phyloP scores from a whole-genome alignment of 768 basidiomycete species.

The Gelatoporia subvermispora region DNA sequence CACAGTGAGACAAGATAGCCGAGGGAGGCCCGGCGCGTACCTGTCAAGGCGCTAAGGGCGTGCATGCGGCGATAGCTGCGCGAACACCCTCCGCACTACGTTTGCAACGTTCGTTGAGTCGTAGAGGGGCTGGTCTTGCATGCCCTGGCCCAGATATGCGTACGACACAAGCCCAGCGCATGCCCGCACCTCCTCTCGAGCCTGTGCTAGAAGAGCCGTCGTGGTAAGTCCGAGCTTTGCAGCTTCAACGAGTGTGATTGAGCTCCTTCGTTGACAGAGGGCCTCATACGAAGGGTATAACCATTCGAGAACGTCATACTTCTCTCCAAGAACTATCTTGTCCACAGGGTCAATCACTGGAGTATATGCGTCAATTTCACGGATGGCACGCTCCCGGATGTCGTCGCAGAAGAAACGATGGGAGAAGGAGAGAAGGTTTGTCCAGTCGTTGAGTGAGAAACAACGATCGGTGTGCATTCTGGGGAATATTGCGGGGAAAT shows the following conservation, averaged over 20 bases:
- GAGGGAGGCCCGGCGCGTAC: no score
- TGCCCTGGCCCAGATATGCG: neutral
- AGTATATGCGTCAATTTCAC: constrained; percentile 18
- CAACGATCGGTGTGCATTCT: constrained; percentile 12
- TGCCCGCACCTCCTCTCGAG: constrained; percentile 11
- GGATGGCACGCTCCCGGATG: constrained; percentile 28
- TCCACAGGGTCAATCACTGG: constrained; percentile 23
- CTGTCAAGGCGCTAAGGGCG: neutral
- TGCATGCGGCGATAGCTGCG: neutral
- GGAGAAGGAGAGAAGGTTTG: constrained; percentile 32
- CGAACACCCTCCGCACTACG: neutral
- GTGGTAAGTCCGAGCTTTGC: constrained; percentile 24
- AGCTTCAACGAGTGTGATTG: constrained; percentile 26
- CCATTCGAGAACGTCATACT: constrained; percentile 33
- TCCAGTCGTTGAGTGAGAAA: constrained; percentile 24
- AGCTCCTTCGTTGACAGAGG: constrained; percentile 26
- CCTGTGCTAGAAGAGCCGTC: constrained; percentile 11
- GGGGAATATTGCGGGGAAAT: neutral
- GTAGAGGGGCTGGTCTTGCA: neutral
- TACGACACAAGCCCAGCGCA: neutral
- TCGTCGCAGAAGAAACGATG: constrained; percentile 30
- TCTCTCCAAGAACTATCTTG: constrained; percentile 29
- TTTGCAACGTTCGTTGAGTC: neutral
- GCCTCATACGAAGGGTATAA: constrained; percentile 29
- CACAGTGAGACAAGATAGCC: no score